Evolutionary conservation across 192 early-diverging fungal genomes (phyloP).

Genomic region (Phlyctochytrium arcticum): DNA sequence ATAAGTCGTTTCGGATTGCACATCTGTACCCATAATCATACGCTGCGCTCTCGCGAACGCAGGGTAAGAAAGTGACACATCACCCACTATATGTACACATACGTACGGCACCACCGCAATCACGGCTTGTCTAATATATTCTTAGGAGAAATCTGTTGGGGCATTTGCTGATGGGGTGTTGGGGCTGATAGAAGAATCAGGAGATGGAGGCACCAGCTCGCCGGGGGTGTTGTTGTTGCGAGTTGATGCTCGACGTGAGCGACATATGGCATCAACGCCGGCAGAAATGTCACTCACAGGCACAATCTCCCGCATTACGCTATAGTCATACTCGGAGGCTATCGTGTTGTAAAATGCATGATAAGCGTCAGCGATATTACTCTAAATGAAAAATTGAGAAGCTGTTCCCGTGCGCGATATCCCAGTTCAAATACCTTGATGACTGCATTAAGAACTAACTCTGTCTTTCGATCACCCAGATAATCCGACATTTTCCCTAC

Average conservation of each 20-base stretch:
- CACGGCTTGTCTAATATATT: no score
- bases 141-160: no score
- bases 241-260: conserved; percentile 6
- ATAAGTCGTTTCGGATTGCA: no score
- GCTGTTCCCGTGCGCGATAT: not conserved
- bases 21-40: no score
- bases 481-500: conserved; percentile 63
- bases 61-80: no score
- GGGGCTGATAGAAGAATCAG: no score
- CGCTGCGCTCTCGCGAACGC: no score
- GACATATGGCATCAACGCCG: conserved; percentile 24
- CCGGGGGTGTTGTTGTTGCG: no score
- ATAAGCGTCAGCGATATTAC: conserved; percentile 37
- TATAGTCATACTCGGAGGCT: conserved; percentile 26
- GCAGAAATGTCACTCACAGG: conserved; percentile 24
- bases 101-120: no score
- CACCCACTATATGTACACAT: no score
- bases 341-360: conserved; percentile 29
- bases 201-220: no score
- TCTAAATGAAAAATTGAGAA: conserved; percentile 6
- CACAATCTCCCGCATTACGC: conserved; percentile 23
- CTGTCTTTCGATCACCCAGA: conserved; percentile 72
- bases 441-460: conserved; percentile 64
- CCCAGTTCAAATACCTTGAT: conserved; percentile 49
- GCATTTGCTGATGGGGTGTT: no score